These are phyloP conservation scores for Plasmodiophora brassicae DNA, from an alignment of 208 protist species.

Conservation along the genomic window DNA sequence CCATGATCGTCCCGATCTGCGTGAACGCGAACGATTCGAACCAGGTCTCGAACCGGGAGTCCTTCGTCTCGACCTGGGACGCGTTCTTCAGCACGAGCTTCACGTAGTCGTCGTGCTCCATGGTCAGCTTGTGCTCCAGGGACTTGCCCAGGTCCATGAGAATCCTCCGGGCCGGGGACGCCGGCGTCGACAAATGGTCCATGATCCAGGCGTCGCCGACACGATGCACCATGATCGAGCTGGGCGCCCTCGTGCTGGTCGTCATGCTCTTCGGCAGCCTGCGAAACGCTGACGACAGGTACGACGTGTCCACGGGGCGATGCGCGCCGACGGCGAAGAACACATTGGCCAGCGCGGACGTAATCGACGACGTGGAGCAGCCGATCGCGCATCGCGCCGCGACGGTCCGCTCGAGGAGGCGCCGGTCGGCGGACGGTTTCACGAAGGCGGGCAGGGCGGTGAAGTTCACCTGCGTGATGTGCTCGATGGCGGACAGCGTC, in stretches of 20 bases:
- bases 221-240: neutral
- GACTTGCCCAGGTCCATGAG: conserved; percentile 19
- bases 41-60: neutral
- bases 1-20: neutral
- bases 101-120: neutral
- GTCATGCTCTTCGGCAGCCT: neutral
- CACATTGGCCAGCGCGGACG: neutral
- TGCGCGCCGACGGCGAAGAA: neutral
- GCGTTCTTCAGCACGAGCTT: neutral
- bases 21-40: neutral
- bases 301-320: conserved; percentile 21
- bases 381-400: neutral
- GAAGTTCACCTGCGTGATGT: neutral
- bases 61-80: neutral
- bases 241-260: neutral
- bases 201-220: neutral
- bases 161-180: neutral
- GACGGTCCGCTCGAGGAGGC: neutral
- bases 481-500: neutral
- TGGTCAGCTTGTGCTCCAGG: conserved; percentile 17
- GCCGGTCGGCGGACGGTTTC: neutral
- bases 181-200: neutral
- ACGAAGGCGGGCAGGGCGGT: neutral
- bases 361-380: conserved; percentile 14
- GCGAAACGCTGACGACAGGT: neutral